Base-by-base conservation (phyloP, 176 grass and related monocot genomes). In the Rhynchospora pubera region DNA sequence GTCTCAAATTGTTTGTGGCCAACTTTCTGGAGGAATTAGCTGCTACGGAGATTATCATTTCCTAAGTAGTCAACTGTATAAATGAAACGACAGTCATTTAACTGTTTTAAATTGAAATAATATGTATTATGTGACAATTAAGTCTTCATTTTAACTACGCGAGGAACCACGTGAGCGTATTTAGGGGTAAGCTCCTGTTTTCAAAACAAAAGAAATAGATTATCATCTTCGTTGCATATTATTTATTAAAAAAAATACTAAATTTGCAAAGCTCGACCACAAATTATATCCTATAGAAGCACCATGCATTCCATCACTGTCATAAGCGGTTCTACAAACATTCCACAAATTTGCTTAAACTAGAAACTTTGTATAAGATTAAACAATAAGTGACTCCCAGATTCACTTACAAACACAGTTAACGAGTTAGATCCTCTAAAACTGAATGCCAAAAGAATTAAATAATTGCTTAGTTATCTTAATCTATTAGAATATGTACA, bases 361-460 rank as follows among this genome's bases (percentile, higher is more conserved):
- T 18, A 46, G 23, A 56, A 23, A 72, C 44, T 46, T 22, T 24
- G 44, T 23, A 72, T 72, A 22, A 47, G 9, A 72, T 72, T 2
- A 69, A 68, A 24, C 9, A 50, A 72, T 22, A 48, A 23, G 42
- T 47, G 9, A 16, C 48, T 76, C 24, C 23, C 48, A 16, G 46
- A 74, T 74, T 74, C 45, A 74, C 52, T 52, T 74, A 52, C 70
- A 74, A 74, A 28, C 72, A 77, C 50, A 34, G 72, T 55, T 77
- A 77, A 77, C 72, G 16, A 56, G 12, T 77, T 55, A 13, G 7
- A 53, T 56, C 12, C 50, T 74, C 46, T 77, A 77, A 77, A 53
- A 53, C 14, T 15, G 50, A 53, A 47, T 70, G 48, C 11, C 72
- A 22, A 55, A 75, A 76, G 22, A 77, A 77, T 56, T 56, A 77